Percentiles rank a stretch among this genome's conserved stretches.
Evolutionary conservation across 2,329 filamentous ascomycete genomes (phyloP).

Genomic region (Bisporella sp.): DNA sequence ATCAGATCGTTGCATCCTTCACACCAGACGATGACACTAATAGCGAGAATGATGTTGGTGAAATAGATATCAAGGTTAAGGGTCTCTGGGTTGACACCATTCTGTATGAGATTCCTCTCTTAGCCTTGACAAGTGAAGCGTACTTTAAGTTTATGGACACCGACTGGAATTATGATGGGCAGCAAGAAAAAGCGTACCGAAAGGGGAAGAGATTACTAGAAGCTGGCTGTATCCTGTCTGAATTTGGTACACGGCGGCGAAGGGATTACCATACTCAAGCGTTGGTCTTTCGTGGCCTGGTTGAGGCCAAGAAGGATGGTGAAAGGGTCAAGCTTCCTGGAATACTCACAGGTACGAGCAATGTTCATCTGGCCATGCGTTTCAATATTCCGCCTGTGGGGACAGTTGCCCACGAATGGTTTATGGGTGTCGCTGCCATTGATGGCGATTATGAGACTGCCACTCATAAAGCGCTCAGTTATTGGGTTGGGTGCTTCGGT

Average conservation of each 20-base stretch:
- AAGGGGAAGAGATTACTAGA: slow-evolving; percentile 76
- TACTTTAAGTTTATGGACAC: slow-evolving; percentile 96
- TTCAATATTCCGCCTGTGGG: slow-evolving; percentile 80
- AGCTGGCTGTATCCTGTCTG: slow-evolving; percentile 81
- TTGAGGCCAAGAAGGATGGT: slow-evolving; percentile 67
- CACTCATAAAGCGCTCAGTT: slow-evolving; percentile 74
- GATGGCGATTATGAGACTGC: slow-evolving; percentile 77
- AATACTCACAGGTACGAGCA: slow-evolving; percentile 82
- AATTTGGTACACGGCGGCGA: slow-evolving; percentile 85
- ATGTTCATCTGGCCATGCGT: slow-evolving; percentile 94
- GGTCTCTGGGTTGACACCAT: slow-evolving; percentile 94
- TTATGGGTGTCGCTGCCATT: slow-evolving; percentile 95
- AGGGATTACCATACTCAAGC: slow-evolving; percentile 95
- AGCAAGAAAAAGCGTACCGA: slow-evolving; percentile 74
- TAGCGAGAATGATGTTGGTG: slow-evolving; percentile 60
- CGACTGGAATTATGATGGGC: slow-evolving; percentile 84
- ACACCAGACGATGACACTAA: slow-evolving; percentile 49
- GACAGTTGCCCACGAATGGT: slow-evolving; percentile 96
- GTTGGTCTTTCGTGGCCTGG: slow-evolving; percentile 80
- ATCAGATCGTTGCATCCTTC: slow-evolving; percentile 64
- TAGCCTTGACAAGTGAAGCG: slow-evolving; percentile 87
- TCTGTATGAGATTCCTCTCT: slow-evolving; percentile 90
- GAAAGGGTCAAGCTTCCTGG: slow-evolving; percentile 59
- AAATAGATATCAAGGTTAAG: slow-evolving; percentile 68
- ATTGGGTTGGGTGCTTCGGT: slow-evolving; percentile 91